Percentiles rank a stretch among this genome's conserved stretches.
These are phyloP conservation scores for Caryopteris hybrid DNA, from an alignment of 305 asterid species.

Conservation along the genomic window DNA sequence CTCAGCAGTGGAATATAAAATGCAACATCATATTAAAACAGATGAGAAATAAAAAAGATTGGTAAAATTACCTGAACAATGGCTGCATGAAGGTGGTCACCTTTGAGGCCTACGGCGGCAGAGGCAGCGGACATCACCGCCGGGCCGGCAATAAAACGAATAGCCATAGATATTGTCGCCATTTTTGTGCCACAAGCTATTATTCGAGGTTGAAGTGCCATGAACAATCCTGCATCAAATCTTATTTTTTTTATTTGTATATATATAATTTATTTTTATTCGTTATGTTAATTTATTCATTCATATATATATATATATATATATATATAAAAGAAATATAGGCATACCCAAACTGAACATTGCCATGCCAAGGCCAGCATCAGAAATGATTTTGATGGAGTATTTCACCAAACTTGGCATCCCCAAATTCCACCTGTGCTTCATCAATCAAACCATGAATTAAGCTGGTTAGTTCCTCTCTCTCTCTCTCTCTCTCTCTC, in stretches of 20 bases:
- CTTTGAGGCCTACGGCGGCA: constrained; percentile 45
- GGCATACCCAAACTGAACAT: constrained; percentile 68
- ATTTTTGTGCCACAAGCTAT: constrained; percentile 60
- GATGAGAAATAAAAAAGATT: too few species aligned
- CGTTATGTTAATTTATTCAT: too few species aligned
- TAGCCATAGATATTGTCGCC: constrained; percentile 57
- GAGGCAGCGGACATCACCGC: constrained; percentile 61
- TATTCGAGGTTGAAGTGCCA: constrained; percentile 73
- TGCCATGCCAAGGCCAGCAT: constrained; percentile 87
- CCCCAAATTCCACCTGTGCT: constrained; percentile 63
- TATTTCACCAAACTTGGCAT: constrained; percentile 66
- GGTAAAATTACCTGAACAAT: constrained; percentile 54
- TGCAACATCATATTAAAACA: too few species aligned
- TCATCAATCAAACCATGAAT: too few species aligned
- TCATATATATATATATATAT: too few species aligned
- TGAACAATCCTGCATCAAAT: constrained; percentile 57
- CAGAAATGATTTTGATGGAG: constrained; percentile 64
- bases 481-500: too few species aligned
- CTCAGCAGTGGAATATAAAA: too few species aligned
- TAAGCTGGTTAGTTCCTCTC: too few species aligned
- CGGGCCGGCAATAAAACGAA: constrained; percentile 57
- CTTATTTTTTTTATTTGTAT: too few species aligned
- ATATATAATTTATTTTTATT: too few species aligned
- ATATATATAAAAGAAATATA: too few species aligned
- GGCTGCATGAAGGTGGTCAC: constrained; percentile 45